Base-by-base conservation (phyloP, 768 basidiomycete genomes). In the Pleurotus sapidus region DNA sequence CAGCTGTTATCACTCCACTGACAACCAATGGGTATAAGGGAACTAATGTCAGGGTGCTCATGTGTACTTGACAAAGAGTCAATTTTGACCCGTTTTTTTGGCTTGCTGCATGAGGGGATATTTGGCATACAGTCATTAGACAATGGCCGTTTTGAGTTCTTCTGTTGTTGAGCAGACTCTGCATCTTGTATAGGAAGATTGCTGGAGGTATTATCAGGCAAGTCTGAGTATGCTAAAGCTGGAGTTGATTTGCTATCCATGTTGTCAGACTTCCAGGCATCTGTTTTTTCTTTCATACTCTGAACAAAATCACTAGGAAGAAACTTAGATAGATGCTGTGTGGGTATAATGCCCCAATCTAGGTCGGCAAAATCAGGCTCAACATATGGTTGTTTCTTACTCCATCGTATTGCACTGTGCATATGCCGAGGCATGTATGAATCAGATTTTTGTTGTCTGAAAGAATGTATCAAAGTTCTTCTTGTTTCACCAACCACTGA, bases 401-500 rank as follows among this genome's bases (percentile, higher is more conserved):
- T 17, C 49, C 49, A 49, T 6, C 27, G 23, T 15, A 49, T 49
- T 15, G 48, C 48, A 14, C 25, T 15, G 20, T 49, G 48, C 27
- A 49, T 34, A 30, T 49, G 48, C 6, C 12, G 49, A 11, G 49
- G 30, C 9, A 27, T n/a, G 15, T 49, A 49, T 12, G 11, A n/a
- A 30, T 14, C 15, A 27, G 24, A 14, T 37, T 30, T 50, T 8
- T 14, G 27, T 30, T 34, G 15, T 3, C 24, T 14, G 49, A 50
- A 50, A 7, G 24, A n/a, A 3, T 37, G 23, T 12, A 50, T 50
- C 15, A 50, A 6, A 27, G 24, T 50, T 27, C 68, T 65, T 25
- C 70, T 38, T 3, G 58, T 57, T 5, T 58, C 38, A 0, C 65
- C 67, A 18, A 15, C 39, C 0, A 70, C 56, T 1, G 12, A 18